phyloP scores from a whole-genome alignment of 1,284 basidiomycete species.

The Fomes fomentarius region DNA sequence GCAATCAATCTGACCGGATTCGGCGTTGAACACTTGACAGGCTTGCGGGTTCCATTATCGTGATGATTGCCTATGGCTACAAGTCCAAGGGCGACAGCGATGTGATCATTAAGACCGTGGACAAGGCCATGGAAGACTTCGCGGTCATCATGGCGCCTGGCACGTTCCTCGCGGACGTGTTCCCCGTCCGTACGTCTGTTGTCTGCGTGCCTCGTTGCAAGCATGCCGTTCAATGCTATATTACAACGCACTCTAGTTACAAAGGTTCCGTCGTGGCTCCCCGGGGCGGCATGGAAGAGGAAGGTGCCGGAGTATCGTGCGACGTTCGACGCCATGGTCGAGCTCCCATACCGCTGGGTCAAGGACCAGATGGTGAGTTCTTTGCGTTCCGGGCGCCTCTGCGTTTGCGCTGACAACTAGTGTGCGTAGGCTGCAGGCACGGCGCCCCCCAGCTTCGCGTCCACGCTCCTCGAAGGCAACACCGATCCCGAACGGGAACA shows the following conservation, averaged over 20 bases:
- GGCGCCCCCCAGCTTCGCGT: conserved; percentile 31
- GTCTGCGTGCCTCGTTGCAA: neutral
- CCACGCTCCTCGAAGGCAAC: conserved; percentile 24
- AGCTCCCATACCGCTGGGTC: conserved; percentile 27
- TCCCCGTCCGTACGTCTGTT: conserved; percentile 34
- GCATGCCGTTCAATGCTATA: neutral
- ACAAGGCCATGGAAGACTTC: conserved; percentile 35
- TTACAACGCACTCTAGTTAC: conserved; percentile 9
- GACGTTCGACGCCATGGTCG: conserved; percentile 24
- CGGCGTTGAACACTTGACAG: conserved; percentile 16
- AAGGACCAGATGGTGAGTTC: conserved; percentile 27
- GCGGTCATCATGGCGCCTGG: conserved; percentile 30
- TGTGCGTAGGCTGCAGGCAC: conserved; percentile 30
- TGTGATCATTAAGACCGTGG: conserved; percentile 34
- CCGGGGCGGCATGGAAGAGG: conserved; percentile 31
- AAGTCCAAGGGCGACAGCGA: conserved; percentile 34
- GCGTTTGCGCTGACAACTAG: neutral
- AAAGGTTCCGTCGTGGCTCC: conserved; percentile 34
- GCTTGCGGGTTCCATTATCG: conserved; percentile 36
- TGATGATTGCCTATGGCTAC: conserved; percentile 41
- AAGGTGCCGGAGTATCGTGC: conserved; percentile 22
- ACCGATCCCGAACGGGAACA: conserved; percentile 27
- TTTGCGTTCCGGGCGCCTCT: neutral
- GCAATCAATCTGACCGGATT: conserved; percentile 6
- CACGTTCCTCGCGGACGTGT: conserved; percentile 34